A percentile compares a stretch with the other conserved stretches of the same genome.
Evolutionary conservation across 768 basidiomycete genomes (phyloP).

Genomic region (Amanita brunnescens): DNA sequence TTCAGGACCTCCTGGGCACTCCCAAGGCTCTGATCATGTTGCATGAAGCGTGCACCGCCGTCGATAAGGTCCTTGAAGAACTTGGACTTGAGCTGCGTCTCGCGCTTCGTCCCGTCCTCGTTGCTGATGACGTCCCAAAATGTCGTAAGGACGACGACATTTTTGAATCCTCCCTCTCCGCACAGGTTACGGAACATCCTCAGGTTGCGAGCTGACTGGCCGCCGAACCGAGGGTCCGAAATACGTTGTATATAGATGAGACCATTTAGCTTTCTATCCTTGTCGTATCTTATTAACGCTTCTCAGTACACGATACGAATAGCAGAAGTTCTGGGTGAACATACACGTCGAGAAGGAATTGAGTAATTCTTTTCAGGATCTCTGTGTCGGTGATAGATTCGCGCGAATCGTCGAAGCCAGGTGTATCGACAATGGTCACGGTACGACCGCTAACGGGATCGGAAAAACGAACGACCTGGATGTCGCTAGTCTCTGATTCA

Average conservation of each 20-base stretch:
- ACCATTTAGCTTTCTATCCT: conserved; percentile 24
- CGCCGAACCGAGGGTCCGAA: conserved; percentile 29
- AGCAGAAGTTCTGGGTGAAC: neutral
- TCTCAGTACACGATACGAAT: too few species aligned
- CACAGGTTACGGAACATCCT: conserved; percentile 38
- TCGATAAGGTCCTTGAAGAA: neutral
- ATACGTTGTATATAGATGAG: conserved; percentile 37
- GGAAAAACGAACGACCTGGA: neutral
- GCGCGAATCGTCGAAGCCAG: neutral
- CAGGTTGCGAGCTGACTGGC: too few species aligned
- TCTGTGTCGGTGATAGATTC: neutral
- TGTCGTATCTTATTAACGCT: neutral
- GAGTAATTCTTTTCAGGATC: neutral
- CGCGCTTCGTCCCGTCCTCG: neutral
- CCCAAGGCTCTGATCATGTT: neutral
- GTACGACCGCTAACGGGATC: neutral
- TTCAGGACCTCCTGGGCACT: neutral
- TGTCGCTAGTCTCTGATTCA: neutral
- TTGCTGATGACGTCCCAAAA: conserved; percentile 13
- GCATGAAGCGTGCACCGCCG: neutral
- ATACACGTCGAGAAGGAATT: neutral
- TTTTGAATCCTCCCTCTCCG: conserved; percentile 21
- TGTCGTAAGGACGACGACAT: conserved; percentile 26
- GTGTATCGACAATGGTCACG: too few species aligned
- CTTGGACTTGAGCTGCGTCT: neutral